Evolutionary conservation across 805 yeast species (phyloP), one percentile per base, ranked within the genome.

Genomic region (Candida suzukii): DNA sequence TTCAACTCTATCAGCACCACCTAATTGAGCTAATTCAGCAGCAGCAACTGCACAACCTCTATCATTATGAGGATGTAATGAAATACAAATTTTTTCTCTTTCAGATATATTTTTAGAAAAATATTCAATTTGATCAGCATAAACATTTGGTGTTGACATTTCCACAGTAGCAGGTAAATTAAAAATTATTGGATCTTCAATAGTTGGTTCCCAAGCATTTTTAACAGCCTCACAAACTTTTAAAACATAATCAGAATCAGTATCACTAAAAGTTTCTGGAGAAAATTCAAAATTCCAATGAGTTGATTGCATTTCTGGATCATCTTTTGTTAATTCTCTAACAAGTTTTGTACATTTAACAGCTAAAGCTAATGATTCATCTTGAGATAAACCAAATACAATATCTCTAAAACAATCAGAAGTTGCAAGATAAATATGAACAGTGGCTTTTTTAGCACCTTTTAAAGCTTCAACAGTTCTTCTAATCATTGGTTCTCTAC

Each of bases 31-130:
- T 42, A 84, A 71, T 62, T 84, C 95, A 3, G 88, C 82, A 28
- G 93, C 93, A 11, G 91, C 93, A n/a, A 84, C 90, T 13, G 85
- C 90, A 59, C 91, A 83, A 19, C 95, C 95, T 54, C 95, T 73
- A 63, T 84, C 93, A 51, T 84, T 84, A 63, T 84, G 95, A 26
- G 88, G 85, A 60, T 84, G 95, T 42, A 85, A 72, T 13, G 93
- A 83, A 39, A 84, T 74, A 52, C 86, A 78, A 20, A 85, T 74
- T 49, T 71, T 80, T 42, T 82, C 85, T 49, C 95, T 76, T 47
- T 83, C 74, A 37, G 75, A 52, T 42, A 84, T 74, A 46, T 76
- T 64, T 14, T 74, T 75, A 37, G 76, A 57, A 52, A 84, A 84
- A 59, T 74, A 83, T 67, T 84, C 95, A 44, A 84, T 78, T 68